phyloP scores from a whole-genome alignment of 768 basidiomycete species.

The Chlorophyllum brunneum region DNA sequence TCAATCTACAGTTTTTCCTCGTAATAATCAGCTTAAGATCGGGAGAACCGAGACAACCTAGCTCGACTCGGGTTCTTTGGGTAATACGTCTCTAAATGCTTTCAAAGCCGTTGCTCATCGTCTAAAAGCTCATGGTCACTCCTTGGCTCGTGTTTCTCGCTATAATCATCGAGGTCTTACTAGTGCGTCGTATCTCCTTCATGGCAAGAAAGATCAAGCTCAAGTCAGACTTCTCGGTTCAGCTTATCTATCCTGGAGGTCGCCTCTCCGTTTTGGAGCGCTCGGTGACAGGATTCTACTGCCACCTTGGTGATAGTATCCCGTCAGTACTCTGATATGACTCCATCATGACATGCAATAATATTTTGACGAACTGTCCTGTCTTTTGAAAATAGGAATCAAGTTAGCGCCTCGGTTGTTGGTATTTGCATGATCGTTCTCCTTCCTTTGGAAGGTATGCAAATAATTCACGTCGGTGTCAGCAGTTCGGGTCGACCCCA shows the following conservation, averaged over 20 bases:
- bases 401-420: background rate
- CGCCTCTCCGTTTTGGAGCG: background rate
- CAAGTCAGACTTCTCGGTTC: background rate
- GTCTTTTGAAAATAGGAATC: background rate
- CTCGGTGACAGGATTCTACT: slow-evolving; percentile 3
- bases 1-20: slow-evolving; percentile 1
- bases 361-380: background rate
- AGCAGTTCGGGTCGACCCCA: background rate
- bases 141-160: slow-evolving; percentile 3
- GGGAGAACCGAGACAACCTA: background rate
- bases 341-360: background rate
- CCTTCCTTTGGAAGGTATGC: slow-evolving; percentile 3
- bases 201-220: background rate
- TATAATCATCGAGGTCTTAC: background rate
- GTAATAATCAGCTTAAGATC: background rate
- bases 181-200: background rate
- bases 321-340: slow-evolving; percentile 1
- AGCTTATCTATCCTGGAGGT: slow-evolving; percentile 1
- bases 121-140: background rate
- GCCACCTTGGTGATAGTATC: slow-evolving; percentile 2
- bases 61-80: background rate
- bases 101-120: background rate
- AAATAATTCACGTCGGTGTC: background rate
- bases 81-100: background rate
- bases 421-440: background rate